Percentiles rank a stretch among this genome's conserved stretches.
These are phyloP conservation scores for Aspergillus heteromorphus DNA, from an alignment of 495 filamentous ascomycete species.

Conservation along the genomic window DNA sequence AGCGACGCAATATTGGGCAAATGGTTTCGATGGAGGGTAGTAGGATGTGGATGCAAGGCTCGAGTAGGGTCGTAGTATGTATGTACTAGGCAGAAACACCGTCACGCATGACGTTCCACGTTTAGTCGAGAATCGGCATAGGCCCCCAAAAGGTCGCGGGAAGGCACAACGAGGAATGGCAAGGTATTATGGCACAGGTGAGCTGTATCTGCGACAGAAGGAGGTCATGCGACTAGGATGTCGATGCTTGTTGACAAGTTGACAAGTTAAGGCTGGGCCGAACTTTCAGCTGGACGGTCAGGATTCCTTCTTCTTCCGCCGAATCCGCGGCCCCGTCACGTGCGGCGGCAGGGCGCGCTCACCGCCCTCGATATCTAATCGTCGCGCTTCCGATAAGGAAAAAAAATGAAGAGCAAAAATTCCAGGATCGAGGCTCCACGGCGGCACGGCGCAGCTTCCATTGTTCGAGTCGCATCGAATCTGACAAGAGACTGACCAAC, in stretches of 20 bases:
- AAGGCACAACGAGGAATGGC: background rate
- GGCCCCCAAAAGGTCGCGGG: background rate
- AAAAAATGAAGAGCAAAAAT: constrained; percentile 3
- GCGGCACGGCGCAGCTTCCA: background rate
- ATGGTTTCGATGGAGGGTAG: background rate
- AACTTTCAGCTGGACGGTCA: background rate
- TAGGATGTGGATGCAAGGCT: constrained; percentile 1
- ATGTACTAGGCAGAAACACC: constrained; percentile 12
- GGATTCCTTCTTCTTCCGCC: constrained; percentile 11
- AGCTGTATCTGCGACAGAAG: background rate
- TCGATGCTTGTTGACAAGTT: background rate
- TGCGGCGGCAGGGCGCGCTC: constrained; percentile 11
- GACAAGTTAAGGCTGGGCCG: too few relatives aligned
- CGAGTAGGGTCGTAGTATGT: constrained; percentile 6
- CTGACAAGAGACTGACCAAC: background rate
- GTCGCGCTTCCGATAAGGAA: constrained; percentile 11
- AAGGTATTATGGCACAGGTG: background rate
- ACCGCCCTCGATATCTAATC: constrained; percentile 26
- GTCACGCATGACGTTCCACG: constrained; percentile 12
- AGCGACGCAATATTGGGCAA: constrained; percentile 25
- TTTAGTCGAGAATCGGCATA: constrained; percentile 2
- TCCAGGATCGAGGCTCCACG: background rate
- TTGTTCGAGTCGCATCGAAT: background rate
- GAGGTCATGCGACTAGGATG: background rate
- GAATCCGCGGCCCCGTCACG: constrained; percentile 10